Percentiles rank a stretch among this genome's conserved stretches.
phyloP scores from a whole-genome alignment of 768 basidiomycete genomes.

The Pisolithus tinctorius region DNA sequence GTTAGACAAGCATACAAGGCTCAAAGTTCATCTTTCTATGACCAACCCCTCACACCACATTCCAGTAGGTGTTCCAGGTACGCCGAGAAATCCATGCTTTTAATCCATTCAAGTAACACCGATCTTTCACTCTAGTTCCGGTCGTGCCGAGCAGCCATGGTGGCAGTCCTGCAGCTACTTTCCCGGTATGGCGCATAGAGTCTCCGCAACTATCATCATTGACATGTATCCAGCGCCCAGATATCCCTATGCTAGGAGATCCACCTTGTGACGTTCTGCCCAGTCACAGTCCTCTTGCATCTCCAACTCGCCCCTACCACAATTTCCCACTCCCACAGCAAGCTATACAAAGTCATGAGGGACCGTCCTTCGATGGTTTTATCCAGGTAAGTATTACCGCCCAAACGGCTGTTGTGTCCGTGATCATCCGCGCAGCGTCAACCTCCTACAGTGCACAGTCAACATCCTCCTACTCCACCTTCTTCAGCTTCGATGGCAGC shows the following conservation, averaged over 20 bases:
- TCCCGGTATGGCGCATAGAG: background rate
- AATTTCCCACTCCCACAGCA: background rate
- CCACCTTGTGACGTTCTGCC: background rate
- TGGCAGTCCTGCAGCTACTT: background rate
- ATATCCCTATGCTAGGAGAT: background rate
- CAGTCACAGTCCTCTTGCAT: background rate
- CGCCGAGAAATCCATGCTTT: background rate
- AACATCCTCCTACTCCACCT: background rate
- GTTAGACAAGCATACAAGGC: slow-evolving; percentile 15
- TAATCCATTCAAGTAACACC: background rate
- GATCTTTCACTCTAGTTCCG: background rate
- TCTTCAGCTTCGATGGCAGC: background rate
- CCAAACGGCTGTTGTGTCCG: background rate
- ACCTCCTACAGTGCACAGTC: too few species aligned
- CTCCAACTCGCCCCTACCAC: background rate
- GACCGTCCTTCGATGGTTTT: background rate
- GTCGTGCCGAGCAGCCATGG: background rate
- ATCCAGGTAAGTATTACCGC: background rate
- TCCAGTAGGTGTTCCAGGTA: slow-evolving; percentile 4
- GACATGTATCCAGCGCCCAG: background rate
- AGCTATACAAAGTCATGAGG: background rate
- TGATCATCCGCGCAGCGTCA: background rate
- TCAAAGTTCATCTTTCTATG: slow-evolving; percentile 8
- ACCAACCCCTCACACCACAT: background rate
- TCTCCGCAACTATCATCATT: background rate